These are phyloP conservation scores for Aspergillus bridgeri DNA, from an alignment of 495 filamentous ascomycete species.

Conservation along the genomic window DNA sequence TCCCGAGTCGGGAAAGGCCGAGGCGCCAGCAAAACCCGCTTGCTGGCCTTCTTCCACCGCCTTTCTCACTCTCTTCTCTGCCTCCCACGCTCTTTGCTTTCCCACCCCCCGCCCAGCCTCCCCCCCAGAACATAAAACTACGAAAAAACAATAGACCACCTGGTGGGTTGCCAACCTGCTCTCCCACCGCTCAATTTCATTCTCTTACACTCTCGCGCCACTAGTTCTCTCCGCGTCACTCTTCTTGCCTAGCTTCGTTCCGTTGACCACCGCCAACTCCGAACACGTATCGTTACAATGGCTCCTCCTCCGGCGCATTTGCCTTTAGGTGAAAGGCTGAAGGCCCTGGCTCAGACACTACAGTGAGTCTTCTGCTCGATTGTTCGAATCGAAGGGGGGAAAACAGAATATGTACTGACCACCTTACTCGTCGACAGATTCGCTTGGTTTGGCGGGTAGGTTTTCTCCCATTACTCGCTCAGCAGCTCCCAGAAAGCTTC, in stretches of 20 bases:
- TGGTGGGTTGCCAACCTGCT: background rate
- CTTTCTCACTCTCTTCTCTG: background rate
- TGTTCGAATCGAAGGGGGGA: constrained; percentile 9
- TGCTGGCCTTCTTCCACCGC: background rate
- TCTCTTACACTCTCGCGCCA: background rate
- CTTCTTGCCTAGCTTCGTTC: constrained; percentile 1
- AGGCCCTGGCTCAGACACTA: constrained; percentile 76
- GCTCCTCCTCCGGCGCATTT: constrained; percentile 69
- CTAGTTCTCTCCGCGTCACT: background rate
- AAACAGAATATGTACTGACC: constrained; percentile 28
- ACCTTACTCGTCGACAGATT: constrained; percentile 38
- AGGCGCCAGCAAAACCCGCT: background rate
- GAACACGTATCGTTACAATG: constrained; percentile 47
- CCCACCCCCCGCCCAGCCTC: background rate
- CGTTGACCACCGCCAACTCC: constrained; percentile 1
- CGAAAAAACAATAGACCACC: background rate
- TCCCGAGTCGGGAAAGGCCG: background rate
- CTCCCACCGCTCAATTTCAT: constrained; percentile 11
- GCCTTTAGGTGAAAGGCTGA: constrained; percentile 70
- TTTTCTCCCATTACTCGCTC: constrained; percentile 20
- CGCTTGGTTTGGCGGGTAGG: constrained; percentile 89
- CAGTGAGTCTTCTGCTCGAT: constrained; percentile 58
- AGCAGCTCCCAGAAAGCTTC: constrained; percentile 1
- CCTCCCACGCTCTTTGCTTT: background rate
- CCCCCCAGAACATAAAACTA: background rate